phyloP scores from a whole-genome alignment of 441 rosid species.

The Theobroma grandiflorum region DNA sequence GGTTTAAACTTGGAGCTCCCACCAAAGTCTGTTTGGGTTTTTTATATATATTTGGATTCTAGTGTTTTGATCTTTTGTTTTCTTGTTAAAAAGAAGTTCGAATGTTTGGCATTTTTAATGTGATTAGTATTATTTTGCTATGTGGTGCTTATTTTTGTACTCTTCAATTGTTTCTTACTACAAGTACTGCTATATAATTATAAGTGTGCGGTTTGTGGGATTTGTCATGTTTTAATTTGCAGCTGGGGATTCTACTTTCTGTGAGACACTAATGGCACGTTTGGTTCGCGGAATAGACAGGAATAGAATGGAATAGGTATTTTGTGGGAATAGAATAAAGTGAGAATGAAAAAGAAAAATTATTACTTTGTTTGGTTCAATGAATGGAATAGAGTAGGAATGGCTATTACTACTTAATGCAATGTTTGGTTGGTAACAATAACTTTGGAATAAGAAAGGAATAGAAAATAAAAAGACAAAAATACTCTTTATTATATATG shows the following conservation, averaged over 20 bases:
- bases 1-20: neutral
- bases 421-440: too few relatives aligned
- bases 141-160: neutral
- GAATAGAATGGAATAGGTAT: too few relatives aligned
- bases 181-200: neutral
- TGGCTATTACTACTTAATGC: too few relatives aligned
- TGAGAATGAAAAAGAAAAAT: too few relatives aligned
- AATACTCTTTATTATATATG: too few relatives aligned
- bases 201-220: neutral
- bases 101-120: conserved; percentile 16
- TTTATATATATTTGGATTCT: neutral
- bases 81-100: conserved; percentile 5
- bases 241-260: neutral
- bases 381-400: too few relatives aligned
- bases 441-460: too few relatives aligned
- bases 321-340: too few relatives aligned
- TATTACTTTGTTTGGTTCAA: too few relatives aligned
- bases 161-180: neutral
- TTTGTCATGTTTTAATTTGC: neutral
- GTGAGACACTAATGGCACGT: neutral
- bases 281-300: too few relatives aligned
- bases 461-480: too few relatives aligned
- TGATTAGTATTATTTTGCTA: conserved; percentile 3
- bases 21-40: neutral
- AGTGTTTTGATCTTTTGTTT: conserved; percentile 2